phyloP scores from a whole-genome alignment of 768 basidiomycete genomes.

The Tulasnella sp. region DNA sequence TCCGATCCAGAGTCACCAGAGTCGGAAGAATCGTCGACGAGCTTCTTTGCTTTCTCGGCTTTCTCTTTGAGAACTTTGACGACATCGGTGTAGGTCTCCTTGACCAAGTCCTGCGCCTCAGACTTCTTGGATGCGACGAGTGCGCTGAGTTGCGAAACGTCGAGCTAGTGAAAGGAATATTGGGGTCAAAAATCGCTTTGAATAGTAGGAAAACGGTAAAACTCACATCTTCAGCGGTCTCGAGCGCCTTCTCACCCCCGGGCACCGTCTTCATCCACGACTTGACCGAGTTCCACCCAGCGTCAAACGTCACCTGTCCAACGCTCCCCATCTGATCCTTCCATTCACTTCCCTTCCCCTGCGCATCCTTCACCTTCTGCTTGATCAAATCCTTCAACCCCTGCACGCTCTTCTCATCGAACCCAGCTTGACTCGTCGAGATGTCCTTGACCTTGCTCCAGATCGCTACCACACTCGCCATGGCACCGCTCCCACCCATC shows the following conservation, averaged over 20 bases:
- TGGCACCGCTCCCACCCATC: conserved; percentile 12
- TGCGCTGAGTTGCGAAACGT: background rate
- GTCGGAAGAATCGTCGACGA: conserved; percentile 5
- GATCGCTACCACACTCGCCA: conserved; percentile 20
- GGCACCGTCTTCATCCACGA: conserved; percentile 9
- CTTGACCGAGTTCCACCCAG: background rate
- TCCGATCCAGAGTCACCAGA: background rate
- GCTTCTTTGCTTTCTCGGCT: conserved; percentile 11
- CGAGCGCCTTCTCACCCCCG: conserved; percentile 8
- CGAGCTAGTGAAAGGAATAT: background rate
- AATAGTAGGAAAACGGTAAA: background rate
- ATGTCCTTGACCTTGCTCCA: conserved; percentile 24
- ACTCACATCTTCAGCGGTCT: background rate
- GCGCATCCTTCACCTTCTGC: conserved; percentile 25
- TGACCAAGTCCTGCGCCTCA: background rate
- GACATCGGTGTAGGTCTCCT: conserved; percentile 1
- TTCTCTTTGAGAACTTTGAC: conserved; percentile 13
- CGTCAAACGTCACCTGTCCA: no score
- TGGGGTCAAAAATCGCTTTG: no score
- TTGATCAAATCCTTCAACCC: conserved; percentile 25
- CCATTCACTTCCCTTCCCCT: conserved; percentile 7
- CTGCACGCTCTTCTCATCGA: conserved; percentile 25
- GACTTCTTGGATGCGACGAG: background rate
- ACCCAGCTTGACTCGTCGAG: conserved; percentile 20
- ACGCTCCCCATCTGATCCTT: no score